Evolutionary conservation across 495 filamentous ascomycete genomes (phyloP).

Genomic region (Hypoxylon fragiforme): DNA sequence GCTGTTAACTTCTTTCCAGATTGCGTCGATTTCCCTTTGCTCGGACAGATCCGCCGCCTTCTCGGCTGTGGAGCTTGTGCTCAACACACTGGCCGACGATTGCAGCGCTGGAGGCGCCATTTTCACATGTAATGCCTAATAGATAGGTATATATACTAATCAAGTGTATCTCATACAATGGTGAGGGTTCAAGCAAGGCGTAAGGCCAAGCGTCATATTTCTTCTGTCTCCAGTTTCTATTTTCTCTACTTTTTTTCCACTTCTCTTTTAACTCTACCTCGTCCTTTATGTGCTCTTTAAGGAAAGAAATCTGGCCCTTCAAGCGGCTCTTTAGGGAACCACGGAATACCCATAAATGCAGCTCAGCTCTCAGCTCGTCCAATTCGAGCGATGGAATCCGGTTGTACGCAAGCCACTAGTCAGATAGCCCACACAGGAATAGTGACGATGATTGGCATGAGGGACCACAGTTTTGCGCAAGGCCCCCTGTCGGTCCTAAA

Average conservation of each 20-base stretch:
- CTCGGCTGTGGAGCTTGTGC: constrained; percentile 20
- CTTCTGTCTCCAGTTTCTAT: not conserved
- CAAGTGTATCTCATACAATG: constrained; percentile 1
- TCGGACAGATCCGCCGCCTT: constrained; percentile 36
- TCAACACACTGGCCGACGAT: constrained; percentile 25
- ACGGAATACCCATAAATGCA: not conserved
- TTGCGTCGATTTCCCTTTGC: constrained; percentile 43
- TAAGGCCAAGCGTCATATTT: not conserved
- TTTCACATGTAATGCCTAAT: constrained; percentile 2
- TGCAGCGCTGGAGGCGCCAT: constrained; percentile 33
- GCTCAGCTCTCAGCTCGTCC: constrained; percentile 2
- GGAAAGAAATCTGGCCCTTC: not conserved
- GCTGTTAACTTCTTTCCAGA: constrained; percentile 44
- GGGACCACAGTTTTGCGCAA: constrained; percentile 3
- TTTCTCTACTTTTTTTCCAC: not conserved
- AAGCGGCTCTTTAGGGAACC: not conserved
- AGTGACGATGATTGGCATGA: constrained; percentile 20
- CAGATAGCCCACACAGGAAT: constrained; percentile 9
- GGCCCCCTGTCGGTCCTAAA: constrained; percentile 2
- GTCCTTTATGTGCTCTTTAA: constrained; percentile 13
- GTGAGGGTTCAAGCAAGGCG: not conserved
- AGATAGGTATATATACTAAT: too few species aligned
- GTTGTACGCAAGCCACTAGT: too few species aligned
- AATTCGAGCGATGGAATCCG: too few species aligned
- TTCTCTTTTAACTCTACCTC: not conserved